Conservation (phyloP, 345 rosid genomes). For the Hibiscus trionum region DNA sequence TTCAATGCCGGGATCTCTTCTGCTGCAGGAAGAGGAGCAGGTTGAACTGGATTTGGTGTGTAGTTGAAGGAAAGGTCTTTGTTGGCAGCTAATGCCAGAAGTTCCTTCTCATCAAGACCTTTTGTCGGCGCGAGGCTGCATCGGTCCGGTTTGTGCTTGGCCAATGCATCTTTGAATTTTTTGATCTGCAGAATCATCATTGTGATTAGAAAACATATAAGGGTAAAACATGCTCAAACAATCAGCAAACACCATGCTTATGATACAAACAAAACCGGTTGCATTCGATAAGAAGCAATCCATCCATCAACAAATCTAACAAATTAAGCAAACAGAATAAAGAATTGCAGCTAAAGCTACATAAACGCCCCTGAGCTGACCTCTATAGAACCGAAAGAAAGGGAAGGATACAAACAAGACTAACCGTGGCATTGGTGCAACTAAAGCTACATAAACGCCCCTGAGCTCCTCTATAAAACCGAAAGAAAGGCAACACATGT, state of each 20-base stretch:
- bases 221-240: neutral
- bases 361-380: no score
- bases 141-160: slow-evolving; percentile 67
- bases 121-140: slow-evolving; percentile 74
- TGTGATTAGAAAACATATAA: neutral
- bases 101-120: slow-evolving; percentile 93
- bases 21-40: slow-evolving; percentile 3
- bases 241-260: neutral
- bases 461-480: slow-evolving; percentile 78
- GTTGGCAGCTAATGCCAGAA: slow-evolving; percentile 74
- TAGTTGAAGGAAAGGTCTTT: slow-evolving; percentile 69
- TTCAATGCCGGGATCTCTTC: slow-evolving; percentile 1
- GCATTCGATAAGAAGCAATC: no score
- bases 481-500: slow-evolving; percentile 84
- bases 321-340: no score
- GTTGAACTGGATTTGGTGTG: slow-evolving; percentile 38
- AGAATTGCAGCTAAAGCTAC: no score
- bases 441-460: slow-evolving; percentile 95
- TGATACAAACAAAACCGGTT: neutral
- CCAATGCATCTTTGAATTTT: slow-evolving; percentile 86
- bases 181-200: slow-evolving; percentile 45
- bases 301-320: no score
- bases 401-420: slow-evolving; percentile 19
- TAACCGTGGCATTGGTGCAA: slow-evolving; percentile 95
- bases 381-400: no score